Evolutionary conservation across 768 basidiomycete species (phyloP).

Genomic region (Lactarius evosmus): DNA sequence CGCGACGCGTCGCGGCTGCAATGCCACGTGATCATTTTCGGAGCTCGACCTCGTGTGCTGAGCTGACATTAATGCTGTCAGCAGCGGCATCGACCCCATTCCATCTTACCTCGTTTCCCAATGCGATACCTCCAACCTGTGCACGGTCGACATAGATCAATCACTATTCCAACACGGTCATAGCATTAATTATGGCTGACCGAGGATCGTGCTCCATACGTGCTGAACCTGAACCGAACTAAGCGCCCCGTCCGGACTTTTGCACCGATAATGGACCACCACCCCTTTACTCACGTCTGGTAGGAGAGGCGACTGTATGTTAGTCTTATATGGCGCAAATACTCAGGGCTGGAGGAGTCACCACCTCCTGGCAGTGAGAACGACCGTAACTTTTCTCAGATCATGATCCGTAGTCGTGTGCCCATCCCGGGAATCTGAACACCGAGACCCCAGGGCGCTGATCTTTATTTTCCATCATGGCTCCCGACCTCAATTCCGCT

Average conservation of each 20-base stretch:
- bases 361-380: conserved; percentile 1
- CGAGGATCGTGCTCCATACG: not conserved
- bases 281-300: not conserved
- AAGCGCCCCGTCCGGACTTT: not conserved
- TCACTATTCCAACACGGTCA: not conserved
- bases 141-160: conserved; percentile 7
- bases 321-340: conserved; percentile 10
- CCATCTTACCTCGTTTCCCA: not conserved
- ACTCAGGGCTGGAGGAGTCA: not conserved
- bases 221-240: not conserved
- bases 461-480: conserved; percentile 2
- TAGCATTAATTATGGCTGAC: conserved; percentile 11
- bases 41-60: too few species aligned
- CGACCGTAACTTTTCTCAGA: conserved; percentile 3
- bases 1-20: conserved; percentile 22
- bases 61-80: too few species aligned
- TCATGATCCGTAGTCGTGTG: not conserved
- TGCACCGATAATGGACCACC: not conserved
- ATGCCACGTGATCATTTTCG: conserved; percentile 10
- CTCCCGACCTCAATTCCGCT: conserved; percentile 5
- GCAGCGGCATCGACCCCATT: not conserved
- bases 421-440: not conserved
- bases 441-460: conserved; percentile 6
- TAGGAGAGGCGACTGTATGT: conserved; percentile 5
- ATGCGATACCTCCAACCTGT: conserved; percentile 8